A percentile compares a stretch with the other conserved stretches of the same genome.
These are phyloP conservation scores for Debaryomyces psychrophilus DNA, from an alignment of 1,139 yeast species.

Conservation along the genomic window DNA sequence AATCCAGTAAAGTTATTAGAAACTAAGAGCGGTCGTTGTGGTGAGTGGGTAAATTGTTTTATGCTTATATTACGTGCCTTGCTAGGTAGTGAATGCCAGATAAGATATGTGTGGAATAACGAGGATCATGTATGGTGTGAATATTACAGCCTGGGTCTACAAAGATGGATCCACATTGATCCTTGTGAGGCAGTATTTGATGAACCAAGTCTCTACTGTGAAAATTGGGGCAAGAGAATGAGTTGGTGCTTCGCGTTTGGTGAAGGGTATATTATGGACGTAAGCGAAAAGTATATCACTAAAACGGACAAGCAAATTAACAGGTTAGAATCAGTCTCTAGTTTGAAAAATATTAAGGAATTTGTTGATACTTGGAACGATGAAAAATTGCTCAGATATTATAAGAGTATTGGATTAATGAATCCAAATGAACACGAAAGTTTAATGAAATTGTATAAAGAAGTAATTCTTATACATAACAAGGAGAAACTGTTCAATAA, in stretches of 20 bases:
- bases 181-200: slow-evolving; percentile 87
- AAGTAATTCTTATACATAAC: slow-evolving; percentile 29
- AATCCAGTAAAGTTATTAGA: slow-evolving; percentile 63
- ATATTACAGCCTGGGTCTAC: slow-evolving; percentile 61
- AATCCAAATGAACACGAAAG: slow-evolving; percentile 22
- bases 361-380: slow-evolving; percentile 44
- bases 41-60: slow-evolving; percentile 93
- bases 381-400: slow-evolving; percentile 32
- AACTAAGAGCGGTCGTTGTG: slow-evolving; percentile 80
- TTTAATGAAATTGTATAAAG: slow-evolving; percentile 26
- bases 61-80: slow-evolving; percentile 68
- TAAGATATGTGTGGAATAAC: slow-evolving; percentile 79
- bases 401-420: slow-evolving; percentile 26
- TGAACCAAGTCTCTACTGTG: slow-evolving; percentile 73
- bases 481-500: slow-evolving; percentile 20
- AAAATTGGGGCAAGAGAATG: slow-evolving; percentile 95
- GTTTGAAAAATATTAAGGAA: slow-evolving; percentile 42
- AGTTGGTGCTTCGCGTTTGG: slow-evolving; percentile 78
- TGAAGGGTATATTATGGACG: slow-evolving; percentile 63
- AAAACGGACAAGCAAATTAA: slow-evolving; percentile 53
- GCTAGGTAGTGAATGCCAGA: slow-evolving; percentile 51
- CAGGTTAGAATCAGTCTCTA: slow-evolving; percentile 41
- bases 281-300: slow-evolving; percentile 69
- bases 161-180: slow-evolving; percentile 87
- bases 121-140: slow-evolving; percentile 99